Evolutionary conservation across 176 grass and related monocot genomes (phyloP), one percentile per base, ranked within the genome.

Genomic region (Oropetium thomaeum): DNA sequence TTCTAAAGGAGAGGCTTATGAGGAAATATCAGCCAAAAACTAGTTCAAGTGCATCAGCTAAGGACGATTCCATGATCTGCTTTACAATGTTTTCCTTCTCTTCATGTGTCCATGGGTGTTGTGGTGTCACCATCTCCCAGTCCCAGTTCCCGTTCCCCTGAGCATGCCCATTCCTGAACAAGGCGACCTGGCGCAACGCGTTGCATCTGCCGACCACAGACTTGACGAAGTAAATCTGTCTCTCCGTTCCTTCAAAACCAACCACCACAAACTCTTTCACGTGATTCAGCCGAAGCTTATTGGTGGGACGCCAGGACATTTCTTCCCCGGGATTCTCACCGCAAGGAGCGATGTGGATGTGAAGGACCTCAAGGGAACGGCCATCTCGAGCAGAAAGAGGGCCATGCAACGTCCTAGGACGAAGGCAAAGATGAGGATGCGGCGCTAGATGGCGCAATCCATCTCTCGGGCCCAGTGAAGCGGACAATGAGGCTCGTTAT

Each of bases 401-500:
- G 58, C 49, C 11, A 68, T n/a, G 63, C 25, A 79, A 26, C 10
- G 27, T 20, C 76, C 37, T 68, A 49, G 68, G 37, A 0, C 31
- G n/a, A 23, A 12, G 33, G 47, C n/a, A 55, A 19, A 6, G 29
- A 12, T 19, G 42, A 5, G 1, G 60, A 19, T 10, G 31, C 15
- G 7, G 60, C 8, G 7, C 31, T 35, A 1, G 60, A 9, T 1
- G 31, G 60, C 60, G 10, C 60, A 35, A 62, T 35, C 60, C 60
- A 62, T 35, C 60, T 62, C 31, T 62, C 7, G 4, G 60, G 60
- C 6, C 60, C 60, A 20, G 60, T 62, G 31, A 62, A 70, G 53
- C 40, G 54, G 29, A 80, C 7, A 22, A 70, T 12, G 5, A 80
- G 77, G 54, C 10, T 37, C 0, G 49, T 61, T 45, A 80, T 80